Conservation (phyloP, 78 protist species). For the Dictyostelium discoideum region DNA sequence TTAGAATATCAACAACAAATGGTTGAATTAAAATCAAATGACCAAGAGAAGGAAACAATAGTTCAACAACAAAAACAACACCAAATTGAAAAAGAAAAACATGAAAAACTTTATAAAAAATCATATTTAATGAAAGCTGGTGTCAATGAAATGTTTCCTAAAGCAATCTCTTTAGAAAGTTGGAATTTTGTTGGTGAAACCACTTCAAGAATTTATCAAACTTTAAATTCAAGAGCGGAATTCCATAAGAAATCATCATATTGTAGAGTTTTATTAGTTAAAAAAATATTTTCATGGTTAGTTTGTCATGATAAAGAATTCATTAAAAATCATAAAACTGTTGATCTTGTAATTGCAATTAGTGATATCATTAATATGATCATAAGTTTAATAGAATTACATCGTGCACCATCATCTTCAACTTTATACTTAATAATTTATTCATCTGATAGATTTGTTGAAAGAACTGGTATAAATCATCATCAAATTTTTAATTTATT, state of each 20-base stretch:
- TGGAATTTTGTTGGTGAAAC: slow-evolving; percentile 74
- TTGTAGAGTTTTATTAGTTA: slow-evolving; percentile 44
- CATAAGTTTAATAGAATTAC: slow-evolving; percentile 53
- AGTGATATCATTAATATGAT: slow-evolving; percentile 69
- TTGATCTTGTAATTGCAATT: slow-evolving; percentile 44
- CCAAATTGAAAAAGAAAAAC: background rate
- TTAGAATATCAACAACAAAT: slow-evolving; percentile 1
- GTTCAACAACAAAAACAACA: background rate
- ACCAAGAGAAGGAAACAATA: background rate
- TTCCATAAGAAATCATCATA: slow-evolving; percentile 32
- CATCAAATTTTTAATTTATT: slow-evolving; percentile 68
- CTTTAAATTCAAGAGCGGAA: slow-evolving; percentile 56
- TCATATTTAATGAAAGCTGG: background rate
- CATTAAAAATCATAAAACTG: slow-evolving; percentile 42
- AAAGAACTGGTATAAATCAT: slow-evolving; percentile 66
- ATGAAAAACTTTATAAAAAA: background rate
- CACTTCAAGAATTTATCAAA: slow-evolving; percentile 35
- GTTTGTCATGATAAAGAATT: slow-evolving; percentile 62
- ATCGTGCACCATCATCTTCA: slow-evolving; percentile 52
- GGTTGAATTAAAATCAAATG: background rate
- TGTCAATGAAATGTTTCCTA: slow-evolving; percentile 12
- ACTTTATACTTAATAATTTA: slow-evolving; percentile 31
- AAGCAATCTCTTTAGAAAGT: slow-evolving; percentile 29
- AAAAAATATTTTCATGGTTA: slow-evolving; percentile 59
- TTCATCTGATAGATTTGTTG: slow-evolving; percentile 64